phyloP scores from a whole-genome alignment of 164 flowering plant genomes.

The Kalanchoe fedtschenkoi region DNA sequence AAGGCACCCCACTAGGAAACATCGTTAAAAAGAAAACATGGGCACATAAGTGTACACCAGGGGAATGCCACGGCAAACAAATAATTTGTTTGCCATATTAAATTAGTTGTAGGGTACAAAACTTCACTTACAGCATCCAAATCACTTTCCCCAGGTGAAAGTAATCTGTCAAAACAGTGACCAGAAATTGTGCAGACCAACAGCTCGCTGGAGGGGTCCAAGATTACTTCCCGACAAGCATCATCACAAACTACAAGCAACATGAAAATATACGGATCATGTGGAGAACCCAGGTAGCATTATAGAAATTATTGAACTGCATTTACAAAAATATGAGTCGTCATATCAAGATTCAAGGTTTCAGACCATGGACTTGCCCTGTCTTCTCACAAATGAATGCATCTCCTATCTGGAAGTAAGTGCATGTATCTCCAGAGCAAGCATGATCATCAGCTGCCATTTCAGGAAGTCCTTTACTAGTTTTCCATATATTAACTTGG shows the following conservation, averaged over 20 bases:
- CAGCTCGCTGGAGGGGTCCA: conserved; percentile 51
- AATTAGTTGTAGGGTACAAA: neutral
- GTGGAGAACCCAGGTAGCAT: neutral
- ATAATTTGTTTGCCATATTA: too few species aligned
- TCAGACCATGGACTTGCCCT: neutral
- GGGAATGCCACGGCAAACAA: too few species aligned
- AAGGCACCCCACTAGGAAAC: neutral
- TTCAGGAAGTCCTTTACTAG: conserved; percentile 63
- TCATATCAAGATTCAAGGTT: neutral
- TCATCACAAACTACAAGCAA: conserved; percentile 76
- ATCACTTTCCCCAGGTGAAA: conserved; percentile 51
- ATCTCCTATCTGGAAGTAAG: neutral
- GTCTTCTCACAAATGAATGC: neutral
- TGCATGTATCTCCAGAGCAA: conserved; percentile 31
- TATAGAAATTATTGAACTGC: neutral
- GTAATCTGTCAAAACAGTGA: conserved; percentile 65
- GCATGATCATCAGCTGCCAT: conserved; percentile 53
- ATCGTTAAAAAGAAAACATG: too few species aligned
- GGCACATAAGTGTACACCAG: too few species aligned
- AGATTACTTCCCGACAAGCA: conserved; percentile 63
- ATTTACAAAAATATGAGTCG: neutral
- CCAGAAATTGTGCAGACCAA: conserved; percentile 87
- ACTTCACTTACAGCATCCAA: conserved; percentile 49
- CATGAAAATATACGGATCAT: neutral
- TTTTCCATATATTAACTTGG: conserved; percentile 77